Evolutionary conservation across 192 early-diverging fungal genomes (phyloP).

Genomic region (Phycomyces blakesleeanus): DNA sequence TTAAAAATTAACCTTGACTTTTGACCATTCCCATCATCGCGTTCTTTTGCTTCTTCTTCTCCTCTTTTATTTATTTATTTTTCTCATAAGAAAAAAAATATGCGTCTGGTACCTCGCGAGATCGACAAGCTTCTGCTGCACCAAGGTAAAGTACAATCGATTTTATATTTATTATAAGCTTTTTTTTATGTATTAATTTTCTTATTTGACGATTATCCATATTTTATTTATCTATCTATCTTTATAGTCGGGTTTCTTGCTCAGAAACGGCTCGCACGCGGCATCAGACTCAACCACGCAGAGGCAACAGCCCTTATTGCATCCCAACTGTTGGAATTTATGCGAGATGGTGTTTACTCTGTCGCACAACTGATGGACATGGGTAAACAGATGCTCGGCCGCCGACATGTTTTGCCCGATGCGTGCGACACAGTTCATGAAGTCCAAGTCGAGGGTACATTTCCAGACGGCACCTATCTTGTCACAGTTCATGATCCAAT

Average conservation of each 20-base stretch:
- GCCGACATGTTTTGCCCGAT: constrained; percentile 72
- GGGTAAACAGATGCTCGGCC: constrained; percentile 85
- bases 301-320: constrained; percentile 90
- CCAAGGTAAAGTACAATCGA: constrained; percentile 61
- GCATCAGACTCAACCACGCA: constrained; percentile 80
- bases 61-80: constrained; percentile 1
- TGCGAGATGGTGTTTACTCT: constrained; percentile 84
- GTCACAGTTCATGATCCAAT: constrained; percentile 94
- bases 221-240: not conserved
- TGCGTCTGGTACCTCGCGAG: constrained; percentile 86
- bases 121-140: constrained; percentile 89
- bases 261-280: constrained; percentile 86
- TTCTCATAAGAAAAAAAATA: constrained; percentile 28
- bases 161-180: too few species aligned
- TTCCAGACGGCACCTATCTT: constrained; percentile 90
- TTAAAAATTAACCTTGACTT: too few species aligned
- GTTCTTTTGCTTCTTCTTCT: constrained; percentile 40
- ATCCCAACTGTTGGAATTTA: constrained; percentile 80
- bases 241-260: constrained; percentile 81
- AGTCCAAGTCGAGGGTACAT: constrained; percentile 91
- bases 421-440: constrained; percentile 70
- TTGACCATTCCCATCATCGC: too few species aligned
- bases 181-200: too few species aligned
- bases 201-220: too few species aligned
- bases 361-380: constrained; percentile 86